Conservation (phyloP, 202 grass and related monocot genomes). For the Musa balbisiana region DNA sequence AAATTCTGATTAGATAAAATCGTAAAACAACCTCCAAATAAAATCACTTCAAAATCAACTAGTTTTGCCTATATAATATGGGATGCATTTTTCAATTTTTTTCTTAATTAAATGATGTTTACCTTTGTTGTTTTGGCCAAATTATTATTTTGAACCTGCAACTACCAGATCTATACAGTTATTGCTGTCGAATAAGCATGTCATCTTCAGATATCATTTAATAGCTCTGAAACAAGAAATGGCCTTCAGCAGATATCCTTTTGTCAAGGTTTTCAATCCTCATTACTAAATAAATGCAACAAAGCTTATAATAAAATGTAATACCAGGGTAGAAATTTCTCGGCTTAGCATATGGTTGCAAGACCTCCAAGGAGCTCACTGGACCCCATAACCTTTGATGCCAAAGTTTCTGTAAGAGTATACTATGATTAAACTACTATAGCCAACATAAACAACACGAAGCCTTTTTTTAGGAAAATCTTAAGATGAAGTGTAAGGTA, state of each 20-base stretch:
- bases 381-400: conserved; percentile 82
- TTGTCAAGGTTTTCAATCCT: background rate
- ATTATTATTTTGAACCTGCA: too few relatives aligned
- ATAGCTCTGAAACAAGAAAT: background rate
- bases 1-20: background rate
- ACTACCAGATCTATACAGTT: too few relatives aligned
- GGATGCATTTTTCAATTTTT: too few relatives aligned
- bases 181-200: too few relatives aligned
- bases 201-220: too few relatives aligned
- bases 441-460: background rate
- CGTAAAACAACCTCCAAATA: background rate
- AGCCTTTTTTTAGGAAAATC: background rate
- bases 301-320: background rate
- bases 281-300: background rate
- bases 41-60: background rate
- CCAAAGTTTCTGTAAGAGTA: conserved; percentile 47
- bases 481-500: background rate
- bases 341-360: conserved; percentile 61
- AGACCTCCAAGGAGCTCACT: conserved; percentile 46
- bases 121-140: background rate
- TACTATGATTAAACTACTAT: background rate
- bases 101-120: background rate
- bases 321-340: conserved; percentile 63
- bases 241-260: background rate
- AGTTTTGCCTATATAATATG: background rate